Percentiles rank a stretch among this genome's conserved stretches.
phyloP scores from a whole-genome alignment of 306 rosid species.

The Trichosanthes truncata region DNA sequence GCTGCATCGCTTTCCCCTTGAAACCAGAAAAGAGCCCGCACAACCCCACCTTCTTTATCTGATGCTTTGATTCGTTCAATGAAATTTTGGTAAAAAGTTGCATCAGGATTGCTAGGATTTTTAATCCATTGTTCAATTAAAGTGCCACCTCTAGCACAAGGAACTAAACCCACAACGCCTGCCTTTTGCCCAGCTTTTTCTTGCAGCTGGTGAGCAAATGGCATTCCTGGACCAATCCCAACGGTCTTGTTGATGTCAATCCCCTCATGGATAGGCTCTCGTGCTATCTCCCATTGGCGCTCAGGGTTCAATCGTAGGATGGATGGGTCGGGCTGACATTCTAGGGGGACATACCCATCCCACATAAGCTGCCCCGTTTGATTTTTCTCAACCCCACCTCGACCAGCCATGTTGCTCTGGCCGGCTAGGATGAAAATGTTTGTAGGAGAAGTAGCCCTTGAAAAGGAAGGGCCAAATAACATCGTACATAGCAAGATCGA shows the following conservation, averaged over 20 bases:
- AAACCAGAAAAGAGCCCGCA: not conserved
- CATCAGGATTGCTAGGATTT: not conserved
- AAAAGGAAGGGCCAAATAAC: not conserved
- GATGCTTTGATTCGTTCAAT: not conserved
- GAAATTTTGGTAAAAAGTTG: not conserved
- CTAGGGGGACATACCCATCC: not conserved
- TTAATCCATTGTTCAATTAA: not conserved
- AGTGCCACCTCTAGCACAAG: constrained; percentile 5
- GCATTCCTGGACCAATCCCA: not conserved
- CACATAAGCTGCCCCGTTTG: not conserved
- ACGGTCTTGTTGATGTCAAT: not conserved
- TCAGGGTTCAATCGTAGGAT: not conserved
- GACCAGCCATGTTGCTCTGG: constrained; percentile 10
- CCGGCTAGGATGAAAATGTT: not conserved
- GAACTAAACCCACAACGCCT: not conserved
- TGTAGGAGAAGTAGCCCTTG: not conserved
- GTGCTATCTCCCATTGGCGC: not conserved
- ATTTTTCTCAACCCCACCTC: not conserved
- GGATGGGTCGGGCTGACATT: not conserved
- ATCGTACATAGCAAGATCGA: not conserved
- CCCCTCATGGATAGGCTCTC: not conserved
- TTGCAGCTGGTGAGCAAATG: not conserved
- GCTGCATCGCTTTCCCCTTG: constrained; percentile 1
- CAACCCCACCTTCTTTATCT: not conserved
- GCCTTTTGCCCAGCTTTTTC: not conserved